A percentile compares a stretch with the other conserved stretches of the same genome.
Evolutionary conservation across 306 rosid species (phyloP).

Genomic region (Lathyrus aphaca): DNA sequence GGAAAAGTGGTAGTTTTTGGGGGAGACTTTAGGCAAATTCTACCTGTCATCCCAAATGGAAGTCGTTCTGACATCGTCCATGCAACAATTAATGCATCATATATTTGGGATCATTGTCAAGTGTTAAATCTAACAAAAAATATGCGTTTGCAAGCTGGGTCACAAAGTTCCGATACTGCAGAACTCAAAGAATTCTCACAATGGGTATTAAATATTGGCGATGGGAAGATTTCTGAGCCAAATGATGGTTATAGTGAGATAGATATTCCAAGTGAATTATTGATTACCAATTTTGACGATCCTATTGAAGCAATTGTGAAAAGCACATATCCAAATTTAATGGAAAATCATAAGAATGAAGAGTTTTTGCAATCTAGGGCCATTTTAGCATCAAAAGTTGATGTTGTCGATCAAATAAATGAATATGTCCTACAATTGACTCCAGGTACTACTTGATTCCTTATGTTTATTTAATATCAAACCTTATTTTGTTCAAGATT

Average conservation of each 20-base stretch:
- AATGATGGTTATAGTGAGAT: constrained; percentile 31
- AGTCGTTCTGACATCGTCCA: constrained; percentile 12
- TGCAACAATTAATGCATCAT: constrained; percentile 18
- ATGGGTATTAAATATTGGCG: constrained; percentile 20
- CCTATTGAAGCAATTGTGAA: constrained; percentile 15
- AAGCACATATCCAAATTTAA: constrained; percentile 20
- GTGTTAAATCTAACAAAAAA: constrained; percentile 20
- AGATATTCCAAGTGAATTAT: constrained; percentile 13
- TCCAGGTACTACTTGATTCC: not conserved
- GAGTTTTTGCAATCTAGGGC: constrained; percentile 5
- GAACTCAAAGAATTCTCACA: constrained; percentile 12
- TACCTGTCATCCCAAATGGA: constrained; percentile 15
- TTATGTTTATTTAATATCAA: not conserved
- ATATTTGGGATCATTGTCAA: constrained; percentile 20
- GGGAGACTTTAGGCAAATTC: constrained; percentile 26
- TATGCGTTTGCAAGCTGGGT: constrained; percentile 1
- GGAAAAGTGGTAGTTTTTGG: constrained; percentile 23
- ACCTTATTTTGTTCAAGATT: not conserved
- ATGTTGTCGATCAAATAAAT: constrained; percentile 21
- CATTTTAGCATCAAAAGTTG: constrained; percentile 4
- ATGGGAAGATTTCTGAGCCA: constrained; percentile 14
- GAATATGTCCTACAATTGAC: not conserved
- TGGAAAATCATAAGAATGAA: not conserved
- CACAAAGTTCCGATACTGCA: not conserved
- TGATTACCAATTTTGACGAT: constrained; percentile 14